These are phyloP conservation scores for Pleomassaria siparia DNA, from an alignment of 2,329 filamentous ascomycete genomes.

Conservation along the genomic window DNA sequence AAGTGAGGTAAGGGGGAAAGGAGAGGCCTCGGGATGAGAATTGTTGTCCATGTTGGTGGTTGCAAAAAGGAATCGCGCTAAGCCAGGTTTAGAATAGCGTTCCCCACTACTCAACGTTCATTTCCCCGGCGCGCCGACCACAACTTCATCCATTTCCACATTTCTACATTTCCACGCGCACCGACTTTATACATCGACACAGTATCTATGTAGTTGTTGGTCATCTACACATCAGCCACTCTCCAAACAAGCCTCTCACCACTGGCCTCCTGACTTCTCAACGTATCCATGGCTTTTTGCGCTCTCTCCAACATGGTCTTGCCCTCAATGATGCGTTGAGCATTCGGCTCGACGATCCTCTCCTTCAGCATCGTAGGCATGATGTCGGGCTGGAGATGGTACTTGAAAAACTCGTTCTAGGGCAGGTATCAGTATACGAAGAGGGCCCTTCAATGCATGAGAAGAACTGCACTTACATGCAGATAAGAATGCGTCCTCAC, in stretches of 20 bases:
- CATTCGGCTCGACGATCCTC: slow-evolving; percentile 47
- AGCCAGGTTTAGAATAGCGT: neutral
- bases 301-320: slow-evolving; percentile 45
- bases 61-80: neutral
- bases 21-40: neutral
- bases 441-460: neutral
- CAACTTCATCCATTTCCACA: neutral
- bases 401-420: slow-evolving; percentile 58
- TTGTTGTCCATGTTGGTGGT: neutral
- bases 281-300: slow-evolving; percentile 46
- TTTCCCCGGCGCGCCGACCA: neutral
- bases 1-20: neutral
- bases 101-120: neutral
- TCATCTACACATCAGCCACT: slow-evolving; percentile 27
- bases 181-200: no score
- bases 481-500: slow-evolving; percentile 60
- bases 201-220: no score
- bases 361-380: slow-evolving; percentile 52
- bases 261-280: slow-evolving; percentile 49
- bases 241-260: slow-evolving; percentile 49
- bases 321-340: slow-evolving; percentile 45
- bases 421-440: neutral
- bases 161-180: neutral
- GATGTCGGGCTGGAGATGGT: slow-evolving; percentile 58
- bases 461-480: slow-evolving; percentile 40